Evolutionary conservation across 768 basidiomycete species (phyloP).

Genomic region (Paxillus rubicundulus): DNA sequence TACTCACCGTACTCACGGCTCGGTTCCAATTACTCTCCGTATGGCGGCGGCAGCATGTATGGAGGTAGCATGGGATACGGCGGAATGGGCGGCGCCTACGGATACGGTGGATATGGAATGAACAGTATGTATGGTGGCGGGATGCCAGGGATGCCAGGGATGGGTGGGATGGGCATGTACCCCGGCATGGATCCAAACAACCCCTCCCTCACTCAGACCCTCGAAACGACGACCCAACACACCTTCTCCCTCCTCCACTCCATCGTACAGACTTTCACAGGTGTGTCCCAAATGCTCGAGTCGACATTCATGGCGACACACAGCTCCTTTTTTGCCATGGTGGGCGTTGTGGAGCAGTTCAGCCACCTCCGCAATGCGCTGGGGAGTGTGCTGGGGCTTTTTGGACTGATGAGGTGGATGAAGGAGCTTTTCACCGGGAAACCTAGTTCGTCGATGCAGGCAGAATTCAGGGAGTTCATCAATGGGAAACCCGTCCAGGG

Average conservation of each 20-base stretch:
- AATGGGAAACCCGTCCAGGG: constrained; percentile 59
- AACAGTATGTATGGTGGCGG: constrained; percentile 47
- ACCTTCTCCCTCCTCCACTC: constrained; percentile 93
- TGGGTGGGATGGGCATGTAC: constrained; percentile 38
- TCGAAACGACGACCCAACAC: constrained; percentile 86
- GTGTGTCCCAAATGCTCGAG: constrained; percentile 96
- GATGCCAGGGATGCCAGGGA: constrained; percentile 38
- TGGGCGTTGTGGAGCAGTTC: constrained; percentile 94
- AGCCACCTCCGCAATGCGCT: constrained; percentile 87
- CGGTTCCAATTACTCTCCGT: constrained; percentile 36
- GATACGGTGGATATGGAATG: constrained; percentile 47
- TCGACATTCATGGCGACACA: constrained; percentile 97
- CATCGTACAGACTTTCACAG: constrained; percentile 92
- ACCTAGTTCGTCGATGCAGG: constrained; percentile 43
- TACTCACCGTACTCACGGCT: constrained; percentile 44
- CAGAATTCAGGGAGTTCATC: constrained; percentile 77
- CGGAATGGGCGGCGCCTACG: constrained; percentile 43
- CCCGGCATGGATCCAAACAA: constrained; percentile 47
- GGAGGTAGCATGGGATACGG: constrained; percentile 39
- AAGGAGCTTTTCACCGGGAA: constrained; percentile 56
- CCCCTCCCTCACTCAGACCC: constrained; percentile 77
- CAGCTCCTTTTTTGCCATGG: constrained; percentile 94
- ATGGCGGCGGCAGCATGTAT: constrained; percentile 27
- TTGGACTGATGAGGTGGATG: constrained; percentile 87
- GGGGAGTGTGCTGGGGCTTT: constrained; percentile 89